phyloP scores from a whole-genome alignment of 2,329 filamentous ascomycete genomes.

The Onygena corvina region DNA sequence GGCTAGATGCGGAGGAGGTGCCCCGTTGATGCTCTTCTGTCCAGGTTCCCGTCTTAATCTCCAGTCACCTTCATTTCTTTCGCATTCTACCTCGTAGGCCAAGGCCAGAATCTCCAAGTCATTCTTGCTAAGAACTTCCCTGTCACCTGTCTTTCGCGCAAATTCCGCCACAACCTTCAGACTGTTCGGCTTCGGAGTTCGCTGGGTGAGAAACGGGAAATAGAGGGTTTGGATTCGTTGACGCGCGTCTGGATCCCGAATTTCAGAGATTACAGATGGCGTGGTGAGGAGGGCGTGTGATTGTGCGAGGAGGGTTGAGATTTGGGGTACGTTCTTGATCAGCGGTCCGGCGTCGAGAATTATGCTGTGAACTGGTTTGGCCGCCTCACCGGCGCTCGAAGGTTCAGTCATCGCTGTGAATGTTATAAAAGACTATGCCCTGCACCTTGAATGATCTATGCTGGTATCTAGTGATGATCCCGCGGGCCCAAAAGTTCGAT shows the following conservation, averaged over 20 bases:
- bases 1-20: conserved; percentile 38
- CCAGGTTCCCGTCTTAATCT: conserved; percentile 64
- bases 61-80: conserved; percentile 82
- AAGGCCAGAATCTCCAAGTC: conserved; percentile 84
- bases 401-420: conserved; percentile 19
- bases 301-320: conserved; percentile 67
- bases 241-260: conserved; percentile 70
- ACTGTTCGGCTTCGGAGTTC: conserved; percentile 62
- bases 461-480: background rate
- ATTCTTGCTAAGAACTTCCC: conserved; percentile 72
- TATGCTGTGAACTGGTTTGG: conserved; percentile 67
- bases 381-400: conserved; percentile 15
- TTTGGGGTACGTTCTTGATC: conserved; percentile 79
- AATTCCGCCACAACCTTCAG: conserved; percentile 72
- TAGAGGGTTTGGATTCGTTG: conserved; percentile 72
- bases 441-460: background rate
- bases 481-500: background rate
- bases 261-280: conserved; percentile 75
- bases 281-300: conserved; percentile 71
- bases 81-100: conserved; percentile 87
- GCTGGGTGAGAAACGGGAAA: conserved; percentile 68
- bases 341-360: conserved; percentile 85
- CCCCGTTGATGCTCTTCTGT: conserved; percentile 66
- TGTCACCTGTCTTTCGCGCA: conserved; percentile 77
- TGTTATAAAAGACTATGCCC: background rate